Percentiles rank a stretch among this genome's conserved stretches.
These are phyloP conservation scores for Madurella fahalii DNA, from an alignment of 2,329 filamentous ascomycete species.

Conservation along the genomic window DNA sequence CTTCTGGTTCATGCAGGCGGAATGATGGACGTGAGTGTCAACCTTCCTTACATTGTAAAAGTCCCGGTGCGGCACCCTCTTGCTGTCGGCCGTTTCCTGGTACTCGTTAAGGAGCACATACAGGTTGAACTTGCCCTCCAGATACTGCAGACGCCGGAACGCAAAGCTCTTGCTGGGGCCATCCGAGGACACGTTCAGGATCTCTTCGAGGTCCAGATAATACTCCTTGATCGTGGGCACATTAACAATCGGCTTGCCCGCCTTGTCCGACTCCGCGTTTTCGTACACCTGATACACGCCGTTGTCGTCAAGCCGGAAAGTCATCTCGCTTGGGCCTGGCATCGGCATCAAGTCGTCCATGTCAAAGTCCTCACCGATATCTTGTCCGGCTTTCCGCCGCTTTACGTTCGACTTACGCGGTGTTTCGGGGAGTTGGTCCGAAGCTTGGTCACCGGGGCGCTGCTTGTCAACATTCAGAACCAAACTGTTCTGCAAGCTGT, in stretches of 20 bases:
- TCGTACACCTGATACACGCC: conserved; percentile 94
- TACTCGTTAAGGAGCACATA: conserved; percentile 94
- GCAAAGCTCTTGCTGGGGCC: conserved; percentile 97
- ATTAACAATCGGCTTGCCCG: conserved; percentile 66
- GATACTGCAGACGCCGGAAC: conserved; percentile 86
- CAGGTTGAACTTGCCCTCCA: conserved; percentile 95
- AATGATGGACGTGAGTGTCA: conserved; percentile 98
- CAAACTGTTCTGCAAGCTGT: conserved; percentile 47
- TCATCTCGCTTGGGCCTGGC: conserved; percentile 65
- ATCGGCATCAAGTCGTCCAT: conserved; percentile 73
- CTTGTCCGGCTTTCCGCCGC: conserved; percentile 77
- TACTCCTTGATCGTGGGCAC: conserved; percentile 94
- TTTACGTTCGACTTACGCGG: conserved; percentile 47
- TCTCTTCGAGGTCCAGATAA: conserved; percentile 87
- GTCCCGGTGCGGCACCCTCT: conserved; percentile 94
- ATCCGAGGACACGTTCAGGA: conserved; percentile 86
- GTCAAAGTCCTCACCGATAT: conserved; percentile 90
- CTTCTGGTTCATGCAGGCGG: conserved; percentile 99
- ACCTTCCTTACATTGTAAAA: conserved; percentile 99
- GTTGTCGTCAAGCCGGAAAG: conserved; percentile 73
- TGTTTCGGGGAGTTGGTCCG: conserved; percentile 32
- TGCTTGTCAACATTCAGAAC: conserved; percentile 35
- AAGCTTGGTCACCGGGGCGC: conserved; percentile 25
- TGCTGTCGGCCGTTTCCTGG: conserved; percentile 95
- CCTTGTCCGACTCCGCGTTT: conserved; percentile 56